phyloP scores from a whole-genome alignment of 2,329 filamentous ascomycete genomes.

The Penicillium occitanis region DNA sequence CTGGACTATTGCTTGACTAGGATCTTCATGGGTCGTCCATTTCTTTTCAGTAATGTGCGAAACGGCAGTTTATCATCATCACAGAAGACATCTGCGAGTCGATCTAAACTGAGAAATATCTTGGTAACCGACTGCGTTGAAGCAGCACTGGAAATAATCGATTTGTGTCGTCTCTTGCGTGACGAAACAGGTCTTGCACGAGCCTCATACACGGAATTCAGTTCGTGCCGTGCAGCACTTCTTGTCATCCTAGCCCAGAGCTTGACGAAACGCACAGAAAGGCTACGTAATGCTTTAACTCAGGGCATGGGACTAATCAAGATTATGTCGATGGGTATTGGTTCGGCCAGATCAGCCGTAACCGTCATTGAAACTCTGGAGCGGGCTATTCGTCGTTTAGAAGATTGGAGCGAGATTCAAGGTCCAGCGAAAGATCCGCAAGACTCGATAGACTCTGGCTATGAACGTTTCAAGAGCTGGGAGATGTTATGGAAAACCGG shows the following conservation, averaged over 20 bases:
- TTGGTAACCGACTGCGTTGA: slow-evolving; percentile 56
- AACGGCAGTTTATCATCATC: slow-evolving; percentile 29
- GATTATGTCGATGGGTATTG: slow-evolving; percentile 55
- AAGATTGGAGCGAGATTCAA: slow-evolving; percentile 44
- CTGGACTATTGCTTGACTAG: slow-evolving; percentile 56
- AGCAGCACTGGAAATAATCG: slow-evolving; percentile 53
- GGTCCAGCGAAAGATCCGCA: slow-evolving; percentile 28
- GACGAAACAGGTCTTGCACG: slow-evolving; percentile 55
- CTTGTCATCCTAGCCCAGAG: slow-evolving; percentile 49
- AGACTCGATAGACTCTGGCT: slow-evolving; percentile 48
- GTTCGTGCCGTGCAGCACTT: slow-evolving; percentile 55
- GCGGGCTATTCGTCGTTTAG: slow-evolving; percentile 48
- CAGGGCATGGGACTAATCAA: slow-evolving; percentile 54
- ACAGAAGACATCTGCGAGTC: slow-evolving; percentile 32
- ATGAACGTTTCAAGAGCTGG: slow-evolving; percentile 55
- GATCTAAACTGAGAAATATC: slow-evolving; percentile 37
- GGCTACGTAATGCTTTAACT: slow-evolving; percentile 49
- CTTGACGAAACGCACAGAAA: slow-evolving; percentile 41
- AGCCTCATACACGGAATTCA: slow-evolving; percentile 58
- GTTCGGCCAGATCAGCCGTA: slow-evolving; percentile 54
- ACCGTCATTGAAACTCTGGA: slow-evolving; percentile 57
- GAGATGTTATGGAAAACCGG: slow-evolving; percentile 52
- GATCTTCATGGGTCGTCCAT: slow-evolving; percentile 56
- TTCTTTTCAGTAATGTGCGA: slow-evolving; percentile 49
- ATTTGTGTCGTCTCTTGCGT: slow-evolving; percentile 52